Conservation (phyloP, 2,329 filamentous ascomycete genomes). For the Pseudomassariella vexata region DNA sequence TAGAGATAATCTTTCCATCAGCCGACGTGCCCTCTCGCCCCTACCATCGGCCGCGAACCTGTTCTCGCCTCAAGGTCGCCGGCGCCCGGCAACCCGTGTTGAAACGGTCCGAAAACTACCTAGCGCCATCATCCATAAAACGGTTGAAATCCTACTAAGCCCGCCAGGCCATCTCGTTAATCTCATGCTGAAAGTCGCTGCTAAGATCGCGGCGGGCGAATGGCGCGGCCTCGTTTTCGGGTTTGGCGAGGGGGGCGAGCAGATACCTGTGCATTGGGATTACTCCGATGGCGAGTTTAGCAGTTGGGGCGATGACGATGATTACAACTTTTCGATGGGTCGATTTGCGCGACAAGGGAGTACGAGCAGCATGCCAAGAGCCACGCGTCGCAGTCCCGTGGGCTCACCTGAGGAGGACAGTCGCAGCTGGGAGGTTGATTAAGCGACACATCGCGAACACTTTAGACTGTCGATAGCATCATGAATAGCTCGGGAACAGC, state of each 20-base stretch:
- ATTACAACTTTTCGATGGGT: slow-evolving; percentile 16
- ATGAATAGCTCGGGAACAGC: too few relatives aligned
- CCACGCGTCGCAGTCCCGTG: not conserved
- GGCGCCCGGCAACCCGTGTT: slow-evolving; percentile 32
- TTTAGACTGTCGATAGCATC: too few relatives aligned
- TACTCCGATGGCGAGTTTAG: slow-evolving; percentile 52
- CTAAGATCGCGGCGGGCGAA: slow-evolving; percentile 61
- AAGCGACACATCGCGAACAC: too few relatives aligned
- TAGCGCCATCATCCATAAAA: slow-evolving; percentile 67
- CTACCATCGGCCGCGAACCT: slow-evolving; percentile 64
- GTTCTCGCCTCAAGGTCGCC: slow-evolving; percentile 42
- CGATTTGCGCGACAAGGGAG: slow-evolving; percentile 11
- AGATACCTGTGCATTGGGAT: slow-evolving; percentile 56
- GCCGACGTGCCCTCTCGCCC: slow-evolving; percentile 56
- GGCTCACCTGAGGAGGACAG: slow-evolving; percentile 14
- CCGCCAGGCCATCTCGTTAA: slow-evolving; percentile 75
- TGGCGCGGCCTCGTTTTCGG: slow-evolving; percentile 57
- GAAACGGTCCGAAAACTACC: slow-evolving; percentile 47
- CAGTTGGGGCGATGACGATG: slow-evolving; percentile 48
- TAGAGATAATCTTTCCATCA: slow-evolving; percentile 44
- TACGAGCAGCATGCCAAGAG: slow-evolving; percentile 10
- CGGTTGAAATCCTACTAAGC: slow-evolving; percentile 68
- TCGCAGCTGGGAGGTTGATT: slow-evolving; percentile 28
- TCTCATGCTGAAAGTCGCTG: slow-evolving; percentile 76
- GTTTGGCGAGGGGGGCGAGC: slow-evolving; percentile 45